These are phyloP conservation scores for Colletotrichum cereale DNA, from an alignment of 2,329 filamentous ascomycete genomes.

Conservation along the genomic window DNA sequence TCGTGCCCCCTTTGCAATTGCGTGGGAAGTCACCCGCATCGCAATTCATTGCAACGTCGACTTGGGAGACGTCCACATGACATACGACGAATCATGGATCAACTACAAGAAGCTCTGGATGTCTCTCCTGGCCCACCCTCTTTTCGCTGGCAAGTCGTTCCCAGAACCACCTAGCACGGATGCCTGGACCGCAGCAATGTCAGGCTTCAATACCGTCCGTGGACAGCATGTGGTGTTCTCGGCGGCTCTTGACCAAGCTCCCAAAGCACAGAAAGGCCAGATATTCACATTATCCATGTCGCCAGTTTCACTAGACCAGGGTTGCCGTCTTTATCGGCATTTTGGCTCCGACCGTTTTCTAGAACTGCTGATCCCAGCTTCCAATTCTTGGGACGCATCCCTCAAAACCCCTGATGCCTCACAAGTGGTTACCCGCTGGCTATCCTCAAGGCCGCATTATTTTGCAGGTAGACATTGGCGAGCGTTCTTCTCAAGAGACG, in stretches of 20 bases:
- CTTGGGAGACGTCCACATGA: conserved; percentile 50
- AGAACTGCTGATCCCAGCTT: conserved; percentile 65
- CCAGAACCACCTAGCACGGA: conserved; percentile 59
- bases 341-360: conserved; percentile 72
- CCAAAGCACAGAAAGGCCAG: conserved; percentile 47
- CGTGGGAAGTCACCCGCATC: conserved; percentile 66
- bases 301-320: conserved; percentile 61
- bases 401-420: conserved; percentile 41
- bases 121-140: conserved; percentile 52
- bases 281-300: conserved; percentile 61
- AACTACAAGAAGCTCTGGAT: conserved; percentile 60
- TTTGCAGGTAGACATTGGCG: conserved; percentile 62
- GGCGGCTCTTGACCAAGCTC: conserved; percentile 44
- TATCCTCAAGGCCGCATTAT: conserved; percentile 53
- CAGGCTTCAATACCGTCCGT: conserved; percentile 50
- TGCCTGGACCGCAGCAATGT: conserved; percentile 61
- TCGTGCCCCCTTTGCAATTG: conserved; percentile 60
- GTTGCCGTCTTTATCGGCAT: conserved; percentile 65
- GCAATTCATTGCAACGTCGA: conserved; percentile 60
- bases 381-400: conserved; percentile 48
- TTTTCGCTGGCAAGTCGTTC: conserved; percentile 59
- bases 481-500: conserved; percentile 58
- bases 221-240: conserved; percentile 57
- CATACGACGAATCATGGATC: conserved; percentile 56
- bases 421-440: conserved; percentile 53